A percentile compares a stretch with the other conserved stretches of the same genome.
Evolutionary conservation across 2,329 filamentous ascomycete genomes (phyloP).

Genomic region (Ampelomyces quisqualis): DNA sequence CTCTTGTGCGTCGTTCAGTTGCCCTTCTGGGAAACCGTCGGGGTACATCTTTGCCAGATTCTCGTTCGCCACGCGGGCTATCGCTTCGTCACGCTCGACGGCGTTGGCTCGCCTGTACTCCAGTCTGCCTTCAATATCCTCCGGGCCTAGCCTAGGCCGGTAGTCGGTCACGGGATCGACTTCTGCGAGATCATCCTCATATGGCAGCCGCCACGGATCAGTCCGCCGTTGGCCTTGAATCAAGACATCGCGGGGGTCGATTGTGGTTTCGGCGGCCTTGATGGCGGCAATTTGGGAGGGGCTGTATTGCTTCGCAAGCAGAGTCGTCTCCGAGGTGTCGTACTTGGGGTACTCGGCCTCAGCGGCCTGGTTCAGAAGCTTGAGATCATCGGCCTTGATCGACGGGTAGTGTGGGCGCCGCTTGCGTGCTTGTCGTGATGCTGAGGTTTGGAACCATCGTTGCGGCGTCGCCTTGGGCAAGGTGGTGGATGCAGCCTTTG

Average conservation of each 20-base stretch:
- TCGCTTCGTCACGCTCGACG: slow-evolving; percentile 36
- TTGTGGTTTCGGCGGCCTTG: slow-evolving; percentile 73
- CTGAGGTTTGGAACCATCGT: slow-evolving; percentile 46
- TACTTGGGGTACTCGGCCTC: slow-evolving; percentile 59
- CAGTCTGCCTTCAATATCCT: slow-evolving; percentile 26
- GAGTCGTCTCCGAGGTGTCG: slow-evolving; percentile 49
- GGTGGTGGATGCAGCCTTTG: slow-evolving; percentile 25
- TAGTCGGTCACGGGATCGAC: slow-evolving; percentile 75
- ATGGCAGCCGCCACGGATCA: slow-evolving; percentile 67
- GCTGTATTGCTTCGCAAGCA: slow-evolving; percentile 69
- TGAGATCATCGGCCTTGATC: slow-evolving; percentile 47
- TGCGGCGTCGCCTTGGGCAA: slow-evolving; percentile 38
- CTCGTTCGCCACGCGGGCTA: slow-evolving; percentile 35
- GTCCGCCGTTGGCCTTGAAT: slow-evolving; percentile 69
- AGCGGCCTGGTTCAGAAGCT: slow-evolving; percentile 37
- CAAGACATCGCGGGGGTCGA: slow-evolving; percentile 72
- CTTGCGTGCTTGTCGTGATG: slow-evolving; percentile 38
- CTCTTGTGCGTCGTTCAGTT: slow-evolving; percentile 19
- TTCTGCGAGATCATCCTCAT: slow-evolving; percentile 77
- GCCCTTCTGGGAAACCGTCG: slow-evolving; percentile 36
- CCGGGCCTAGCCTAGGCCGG: slow-evolving; percentile 3
- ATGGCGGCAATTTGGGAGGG: slow-evolving; percentile 79
- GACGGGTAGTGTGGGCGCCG: slow-evolving; percentile 47
- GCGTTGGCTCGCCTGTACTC: slow-evolving; percentile 32
- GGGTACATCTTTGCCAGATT: slow-evolving; percentile 42